Percentiles rank a stretch among this genome's conserved stretches.
Evolutionary conservation across 2,329 filamentous ascomycete genomes (phyloP).

Genomic region (Nigrograna mackinnonii): DNA sequence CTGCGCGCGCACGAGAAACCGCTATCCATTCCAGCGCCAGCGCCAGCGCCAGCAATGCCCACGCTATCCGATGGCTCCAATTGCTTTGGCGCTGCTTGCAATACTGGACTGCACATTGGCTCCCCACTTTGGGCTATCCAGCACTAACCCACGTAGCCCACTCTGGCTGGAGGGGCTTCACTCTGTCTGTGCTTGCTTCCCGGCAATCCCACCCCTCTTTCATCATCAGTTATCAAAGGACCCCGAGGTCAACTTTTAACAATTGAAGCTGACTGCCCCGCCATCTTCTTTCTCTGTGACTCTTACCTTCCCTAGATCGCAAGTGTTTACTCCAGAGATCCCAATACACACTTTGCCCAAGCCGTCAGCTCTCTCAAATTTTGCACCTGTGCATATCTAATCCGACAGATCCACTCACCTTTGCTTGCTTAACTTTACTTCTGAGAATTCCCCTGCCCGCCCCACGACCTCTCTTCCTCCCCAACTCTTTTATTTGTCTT

Average conservation of each 20-base stretch:
- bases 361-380: too few relatives aligned
- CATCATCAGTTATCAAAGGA: slow-evolving; percentile 1
- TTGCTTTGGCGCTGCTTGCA: slow-evolving; percentile 9
- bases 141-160: slow-evolving; percentile 10
- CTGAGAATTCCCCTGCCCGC: too few relatives aligned
- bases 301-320: too few relatives aligned
- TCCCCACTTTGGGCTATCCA: slow-evolving; percentile 10
- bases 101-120: slow-evolving; percentile 25
- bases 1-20: slow-evolving; percentile 2
- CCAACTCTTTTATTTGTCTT: too few relatives aligned
- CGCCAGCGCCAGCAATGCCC: slow-evolving; percentile 3
- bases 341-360: too few relatives aligned
- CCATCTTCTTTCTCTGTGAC: not conserved
- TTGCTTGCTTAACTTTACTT: too few relatives aligned
- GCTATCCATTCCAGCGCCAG: slow-evolving; percentile 2
- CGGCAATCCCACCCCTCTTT: slow-evolving; percentile 8
- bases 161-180: slow-evolving; percentile 1
- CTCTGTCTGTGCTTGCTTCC: slow-evolving; percentile 1
- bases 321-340: too few relatives aligned
- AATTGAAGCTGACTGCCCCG: slow-evolving; percentile 6
- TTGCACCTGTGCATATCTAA: too few relatives aligned
- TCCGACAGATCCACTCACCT: too few relatives aligned
- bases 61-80: slow-evolving; percentile 15
- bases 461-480: too few relatives aligned
- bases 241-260: slow-evolving; percentile 13